Base-by-base conservation (phyloP, 345 rosid genomes). In the Gossypium rotundifolium region DNA sequence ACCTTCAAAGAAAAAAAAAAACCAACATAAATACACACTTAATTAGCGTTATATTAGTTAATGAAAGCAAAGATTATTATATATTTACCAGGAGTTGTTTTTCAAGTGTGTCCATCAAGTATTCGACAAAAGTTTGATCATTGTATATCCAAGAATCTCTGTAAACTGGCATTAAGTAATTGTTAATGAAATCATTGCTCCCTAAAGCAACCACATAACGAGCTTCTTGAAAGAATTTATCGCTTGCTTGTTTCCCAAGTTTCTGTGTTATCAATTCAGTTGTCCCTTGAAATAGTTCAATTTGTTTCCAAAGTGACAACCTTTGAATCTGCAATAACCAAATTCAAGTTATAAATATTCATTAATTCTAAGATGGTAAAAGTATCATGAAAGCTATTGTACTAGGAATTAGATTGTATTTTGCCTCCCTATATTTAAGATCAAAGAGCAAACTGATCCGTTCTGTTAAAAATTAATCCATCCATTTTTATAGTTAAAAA, bases 101-200 rank as follows among this genome's bases (percentile, higher is more conserved):
- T 22, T 75, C 80, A 52, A 95, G 97, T 42, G 97, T 91, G 79
- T 85, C 89, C 83, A 90, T 88, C 23, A 93, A 73, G 83, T 93
- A 91, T 40, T 78, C 73, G 1, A 95, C 68, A 69, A 89, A 95
- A 46, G 84, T 81, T 73, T 89, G 79, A 60, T 95, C 99, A 57
- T 84, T 88, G 88, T 93, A 95, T 4, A 77, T 90, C 98, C 94
- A 93, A 0, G 98, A 95, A 51, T 93, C 99, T 22, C 87, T 81
- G 71, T 90, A 89, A 73, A 95, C 87, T 2, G 98, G 98, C 90
- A 91, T 93, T 77, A 95, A 84, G 86, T 88, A 95, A 77, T 95
- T 93, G 89, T 95, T 95, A 18, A 95, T 95, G 89, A 93, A 95
- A 89, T 95, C 99, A 76, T 95, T 95, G 83, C 98, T 95, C 27